Percentiles rank a stretch among this genome's conserved stretches.
Conservation (phyloP, 139 green algal species). For the Picochlorum costavermella region DNA sequence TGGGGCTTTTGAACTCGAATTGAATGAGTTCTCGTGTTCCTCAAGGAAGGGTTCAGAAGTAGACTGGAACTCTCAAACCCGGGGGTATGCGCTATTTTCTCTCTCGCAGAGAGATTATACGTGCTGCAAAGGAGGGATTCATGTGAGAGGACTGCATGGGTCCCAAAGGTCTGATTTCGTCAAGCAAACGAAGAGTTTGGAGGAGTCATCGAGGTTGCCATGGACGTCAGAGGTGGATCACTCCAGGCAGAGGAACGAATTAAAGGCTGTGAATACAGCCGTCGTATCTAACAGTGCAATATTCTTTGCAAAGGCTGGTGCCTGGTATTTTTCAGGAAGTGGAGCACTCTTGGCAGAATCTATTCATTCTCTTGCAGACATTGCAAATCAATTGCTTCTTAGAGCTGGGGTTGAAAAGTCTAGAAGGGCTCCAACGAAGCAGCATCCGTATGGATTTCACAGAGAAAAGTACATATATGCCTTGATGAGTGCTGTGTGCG, state of each 20-base stretch:
- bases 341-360: constrained; percentile 80
- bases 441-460: constrained; percentile 85
- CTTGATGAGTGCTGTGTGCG: constrained; percentile 81
- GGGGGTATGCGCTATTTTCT: no score
- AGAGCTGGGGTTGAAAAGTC: constrained; percentile 55
- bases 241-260: constrained; percentile 16
- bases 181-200: no score
- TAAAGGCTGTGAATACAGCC: constrained; percentile 43
- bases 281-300: constrained; percentile 57
- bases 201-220: no score
- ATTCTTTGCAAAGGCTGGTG: constrained; percentile 51
- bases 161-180: no score
- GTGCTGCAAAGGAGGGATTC: no score
- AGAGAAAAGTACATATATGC: constrained; percentile 86
- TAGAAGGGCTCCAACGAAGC: constrained; percentile 46
- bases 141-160: no score
- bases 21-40: no score
- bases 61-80: no score
- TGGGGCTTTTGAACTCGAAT: no score
- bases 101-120: no score
- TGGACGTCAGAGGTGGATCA: no score
- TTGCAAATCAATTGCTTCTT: constrained; percentile 82
- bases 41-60: no score
- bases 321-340: constrained; percentile 40
- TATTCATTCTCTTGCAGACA: constrained; percentile 78